Base-by-base conservation (phyloP, 805 yeast genomes). In the Lachancea kluyveri region DNA sequence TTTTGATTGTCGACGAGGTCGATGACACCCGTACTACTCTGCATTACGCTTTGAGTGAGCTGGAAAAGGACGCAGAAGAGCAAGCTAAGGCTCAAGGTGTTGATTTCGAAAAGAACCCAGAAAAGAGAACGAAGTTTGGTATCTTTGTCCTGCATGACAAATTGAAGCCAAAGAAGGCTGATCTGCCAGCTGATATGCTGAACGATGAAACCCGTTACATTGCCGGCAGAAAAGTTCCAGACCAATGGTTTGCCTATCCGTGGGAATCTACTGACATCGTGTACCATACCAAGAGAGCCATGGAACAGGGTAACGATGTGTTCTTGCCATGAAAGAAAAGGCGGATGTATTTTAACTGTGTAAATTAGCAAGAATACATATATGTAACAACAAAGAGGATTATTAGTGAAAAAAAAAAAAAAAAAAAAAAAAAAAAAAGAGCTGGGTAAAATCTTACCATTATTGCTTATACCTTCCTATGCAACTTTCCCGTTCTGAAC, bases 1-100 rank as follows among this genome's bases (percentile, higher is more conserved):
- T 82, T 15, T 61, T 82, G 50, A 76, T 82, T 37, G 82, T 82
- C 28, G 94, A 82, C 53, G 94, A 82, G 57, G 94, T 82, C 26
- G 94, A 82, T 57, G 94, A 82, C 54, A 82, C 94, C 16, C 72
- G 94, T 66, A 81, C 88, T 26, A 82, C 94, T 19, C 66, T 82
- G 38, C 88, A 81, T 51, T 82, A 82, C 50, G 92, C 92, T 3
- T 67, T 82, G 22, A 67, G 74, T 32, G 94, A 82, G 54, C 64
- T 82, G 52, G 72, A 79, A 52, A 77, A 78, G 49, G 94, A 82
- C 58, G 78, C 81, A 24, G 73, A 47, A 8, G 68, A 64, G 24
- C 86, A 79, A 60, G 74, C 79, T 24, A 50, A 62, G 33, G 74
- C 67, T 13, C 54, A 62, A 39, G 74, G 76, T 26, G 60, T 72